Base-by-base conservation (phyloP, 1,284 basidiomycete species). In the Apiotrichum akiyoshidainum region DNA sequence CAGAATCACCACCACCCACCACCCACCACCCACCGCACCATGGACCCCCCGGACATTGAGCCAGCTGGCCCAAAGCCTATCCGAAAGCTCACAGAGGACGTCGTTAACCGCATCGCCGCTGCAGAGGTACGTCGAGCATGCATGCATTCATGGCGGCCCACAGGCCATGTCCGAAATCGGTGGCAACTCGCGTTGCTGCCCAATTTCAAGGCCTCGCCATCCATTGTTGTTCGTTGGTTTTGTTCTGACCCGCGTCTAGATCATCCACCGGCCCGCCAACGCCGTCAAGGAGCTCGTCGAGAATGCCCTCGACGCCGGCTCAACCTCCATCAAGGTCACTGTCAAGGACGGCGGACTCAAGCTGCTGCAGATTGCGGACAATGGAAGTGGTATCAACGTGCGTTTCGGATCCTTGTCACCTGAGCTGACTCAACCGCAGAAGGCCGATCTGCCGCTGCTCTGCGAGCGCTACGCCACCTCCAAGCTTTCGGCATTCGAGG, bases 341-440 rank as follows among this genome's bases (percentile, higher is more conserved):
- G 84, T 95, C 65, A 97, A 96, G 76, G 95, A 99, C 59, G 96
- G 96, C 1, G 96, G 96, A 0, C 80, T 99, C 80, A 99, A 96
- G 75, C 80, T 94, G 48, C 83, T 99, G 31, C 93, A 97, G 77
- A 96, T 99, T 54, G 90, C 93, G 68, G 96, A 99, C 74, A 97
- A 99, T 70, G 96, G 95, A 0, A 90, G 85, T 73, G 95, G 95
- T 1, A 96, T 99, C 67, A 83, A 88, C 46, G 92, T 92, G 66
- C 69, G 84, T 59, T 3, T 47, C 33, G 10, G 13, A 13, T 48
- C 33, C 17, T 12, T 35, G 16, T 9, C 4, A 19, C n/a, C 33
- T 33, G 12, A 13, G 14, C 48, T 19, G 17, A 42, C 39, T 54
- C 21, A 59, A 12, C 9, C 3, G 31, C 78, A 79, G 84, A 83